Evolutionary conservation across 805 yeast species (phyloP), one percentile per base, ranked within the genome.

Genomic region (Saturnispora dispora): DNA sequence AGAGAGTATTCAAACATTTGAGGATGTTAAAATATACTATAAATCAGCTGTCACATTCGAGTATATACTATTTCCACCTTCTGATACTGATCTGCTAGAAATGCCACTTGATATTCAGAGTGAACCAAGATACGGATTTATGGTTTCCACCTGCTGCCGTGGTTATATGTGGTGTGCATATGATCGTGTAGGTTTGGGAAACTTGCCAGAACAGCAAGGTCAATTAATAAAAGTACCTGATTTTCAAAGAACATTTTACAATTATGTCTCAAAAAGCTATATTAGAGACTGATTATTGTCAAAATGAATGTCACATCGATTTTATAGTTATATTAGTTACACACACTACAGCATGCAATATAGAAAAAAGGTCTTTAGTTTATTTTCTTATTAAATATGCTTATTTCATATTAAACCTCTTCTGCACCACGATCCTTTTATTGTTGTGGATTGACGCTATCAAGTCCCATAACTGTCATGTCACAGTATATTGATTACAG

Each of bases 101-200:
- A 7, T 44, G n/a, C 33, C 48, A 3, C 22, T n/a, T 9, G 35
- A 65, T 56, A 57, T 69, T 50, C n/a, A 42, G 8, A 43, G 47
- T 62, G 73, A 60, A 57, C 48, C 37, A 36, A 23, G 39, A 27
- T 48, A 17, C 28, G 52, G 55, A 65, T 58, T 61, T 63, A 57
- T 59, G 63, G 59, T 57, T 50, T 64, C 50, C 71, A 6, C 30
- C 6, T 47, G 76, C 50, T 80, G 85, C 64, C 70, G 70, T 40
- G 71, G 73, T 4, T 80, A 79, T 59, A 61, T 72, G 37, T 80
- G 82, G 79, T 79, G 84, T 66, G 83, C 82, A 0, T 78, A 76
- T 59, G 78, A 78, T 52, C 64, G 64, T 27, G 68, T 79, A 47
- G 84, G 83, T 18, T 81, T 76, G 2, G 61, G 63, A 43, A 56